Evolutionary conservation across 192 early-diverging fungal genomes (phyloP), one percentile per base, ranked within the genome.

Genomic region (Mortierella antarctica): DNA sequence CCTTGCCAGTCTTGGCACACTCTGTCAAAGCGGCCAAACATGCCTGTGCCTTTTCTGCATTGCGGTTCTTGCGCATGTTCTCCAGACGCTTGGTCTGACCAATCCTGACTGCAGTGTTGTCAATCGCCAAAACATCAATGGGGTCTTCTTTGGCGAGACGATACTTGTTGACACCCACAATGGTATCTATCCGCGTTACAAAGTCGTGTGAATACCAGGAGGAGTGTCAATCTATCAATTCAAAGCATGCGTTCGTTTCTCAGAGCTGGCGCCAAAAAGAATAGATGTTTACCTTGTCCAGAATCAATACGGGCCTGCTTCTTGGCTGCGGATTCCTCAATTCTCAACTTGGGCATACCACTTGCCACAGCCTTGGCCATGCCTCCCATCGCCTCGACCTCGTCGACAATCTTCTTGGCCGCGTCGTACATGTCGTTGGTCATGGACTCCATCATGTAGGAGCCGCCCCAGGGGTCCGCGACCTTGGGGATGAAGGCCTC

Each of bases 101-200:
- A 44, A 89, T 68, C 64, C 94, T 86, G 31, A 96, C 95, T 49
- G 83, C 75, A 9, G 89, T 88, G 78, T 96, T 96, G 68, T 96
- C 95, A 54, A 96, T 96, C 11, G 92, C 86, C 48, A 91, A 85
- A 15, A 94, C 92, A n/a, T 92, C 92, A 56, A 91, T 85, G 12
- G 57, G 67, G 58, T 87, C 88, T 63, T 94, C 95, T 44, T 88
- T 89, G 39, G 84, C 84, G 53, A 94, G 76, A 11, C 89, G 81
- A 84, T 93, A 96, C 86, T 96, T 96, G 87, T 96, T 96, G 49
- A 96, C 95, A 71, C 95, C 95, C 39, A 96, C 94, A 78, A 96
- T 95, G 21, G 89, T 86, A 67, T 94, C 92, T 92, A 79, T n/a
- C 72, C n/a, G 46, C 2, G 42, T 40, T 7, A 31, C 31, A 7